Evolutionary conservation across 1,139 yeast species (phyloP), one percentile per base, ranked within the genome.

Genomic region (Yamadazyma friedrichii): DNA sequence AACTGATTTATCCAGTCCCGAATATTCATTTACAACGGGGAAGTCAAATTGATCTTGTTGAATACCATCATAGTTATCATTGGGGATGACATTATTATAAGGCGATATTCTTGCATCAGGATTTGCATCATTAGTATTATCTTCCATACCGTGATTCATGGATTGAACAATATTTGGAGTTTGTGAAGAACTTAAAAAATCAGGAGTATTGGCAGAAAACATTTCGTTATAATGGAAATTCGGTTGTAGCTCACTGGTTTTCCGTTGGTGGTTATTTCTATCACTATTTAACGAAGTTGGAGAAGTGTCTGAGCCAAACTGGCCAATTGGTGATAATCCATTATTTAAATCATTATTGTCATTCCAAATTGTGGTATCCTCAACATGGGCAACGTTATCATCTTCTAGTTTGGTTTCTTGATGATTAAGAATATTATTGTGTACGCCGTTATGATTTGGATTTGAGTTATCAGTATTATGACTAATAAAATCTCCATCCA

Each of bases 171-270:
- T 34, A 35, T 47, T 53, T 4, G 65, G 62, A n/a, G 62, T 57
- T 28, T 55, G 62, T 6, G 51, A 48, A 4, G 56, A 45, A 15
- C 51, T 51, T 31, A 64, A 59, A 40, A 64, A 64, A 37, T 64
- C 67, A 2, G 70, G 67, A 2, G 67, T 61, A 40, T 57, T 55
- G 10, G 61, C 56, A 9, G 54, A 50, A 41, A 59, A 59, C 43
- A 60, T 52, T 36, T 59, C 64, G 35, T 52, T 49, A 37, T 48
- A 45, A 34, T 51, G 49, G 44, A 50, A 44, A 33, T 46, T 42
- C 11, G 43, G 27, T 38, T 39, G 41, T 11, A 45, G 34, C 5
- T 47, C 50, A 9, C 35, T 31, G 4, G 40, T 25, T 37, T 49
- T 51, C 31, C 45, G 45, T 12, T 43, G 47, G 15, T 44, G 44